These are phyloP conservation scores for Saccharomycopsis fodiens DNA, from an alignment of 805 yeast species.

Conservation along the genomic window DNA sequence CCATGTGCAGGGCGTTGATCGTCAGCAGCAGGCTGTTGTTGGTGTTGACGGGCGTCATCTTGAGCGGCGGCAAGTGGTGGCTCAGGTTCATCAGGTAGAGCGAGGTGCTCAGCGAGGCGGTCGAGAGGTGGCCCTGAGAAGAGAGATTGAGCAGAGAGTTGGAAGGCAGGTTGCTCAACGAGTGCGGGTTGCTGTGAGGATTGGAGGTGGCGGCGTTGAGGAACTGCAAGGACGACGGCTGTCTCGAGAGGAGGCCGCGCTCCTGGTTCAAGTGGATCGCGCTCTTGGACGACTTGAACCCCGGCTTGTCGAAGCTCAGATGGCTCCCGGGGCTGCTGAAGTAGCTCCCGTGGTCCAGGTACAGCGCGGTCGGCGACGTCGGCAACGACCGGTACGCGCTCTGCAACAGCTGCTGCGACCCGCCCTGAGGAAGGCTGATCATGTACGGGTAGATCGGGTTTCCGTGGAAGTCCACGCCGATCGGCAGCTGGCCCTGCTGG, in stretches of 20 bases:
- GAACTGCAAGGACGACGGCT: background rate
- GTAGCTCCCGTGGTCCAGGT: slow-evolving; percentile 5
- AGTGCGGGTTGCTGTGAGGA: slow-evolving; percentile 31
- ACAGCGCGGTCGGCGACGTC: slow-evolving; percentile 11
- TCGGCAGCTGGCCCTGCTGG: slow-evolving; percentile 18
- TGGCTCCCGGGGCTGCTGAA: slow-evolving; percentile 1
- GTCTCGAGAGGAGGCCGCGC: background rate
- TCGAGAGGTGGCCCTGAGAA: slow-evolving; percentile 5
- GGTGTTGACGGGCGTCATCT: slow-evolving; percentile 11
- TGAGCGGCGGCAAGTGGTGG: slow-evolving; percentile 5
- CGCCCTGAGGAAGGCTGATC: slow-evolving; percentile 11
- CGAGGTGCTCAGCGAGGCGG: slow-evolving; percentile 11
- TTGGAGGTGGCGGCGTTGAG: slow-evolving; percentile 24
- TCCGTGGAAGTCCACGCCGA: slow-evolving; percentile 20
- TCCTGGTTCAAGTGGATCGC: slow-evolving; percentile 4
- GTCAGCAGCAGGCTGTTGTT: background rate
- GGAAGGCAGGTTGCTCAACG: slow-evolving; percentile 34
- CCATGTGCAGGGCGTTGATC: slow-evolving; percentile 1
- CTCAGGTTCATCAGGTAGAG: slow-evolving; percentile 9
- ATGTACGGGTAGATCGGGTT: slow-evolving; percentile 21
- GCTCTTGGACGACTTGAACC: slow-evolving; percentile 12
- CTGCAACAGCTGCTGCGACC: slow-evolving; percentile 5
- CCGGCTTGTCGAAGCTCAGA: background rate
- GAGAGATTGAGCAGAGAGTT: slow-evolving; percentile 21
- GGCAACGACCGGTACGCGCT: slow-evolving; percentile 11